Evolutionary conservation across 495 filamentous ascomycete genomes (phyloP).

Genomic region (Podospora pseudocomata): DNA sequence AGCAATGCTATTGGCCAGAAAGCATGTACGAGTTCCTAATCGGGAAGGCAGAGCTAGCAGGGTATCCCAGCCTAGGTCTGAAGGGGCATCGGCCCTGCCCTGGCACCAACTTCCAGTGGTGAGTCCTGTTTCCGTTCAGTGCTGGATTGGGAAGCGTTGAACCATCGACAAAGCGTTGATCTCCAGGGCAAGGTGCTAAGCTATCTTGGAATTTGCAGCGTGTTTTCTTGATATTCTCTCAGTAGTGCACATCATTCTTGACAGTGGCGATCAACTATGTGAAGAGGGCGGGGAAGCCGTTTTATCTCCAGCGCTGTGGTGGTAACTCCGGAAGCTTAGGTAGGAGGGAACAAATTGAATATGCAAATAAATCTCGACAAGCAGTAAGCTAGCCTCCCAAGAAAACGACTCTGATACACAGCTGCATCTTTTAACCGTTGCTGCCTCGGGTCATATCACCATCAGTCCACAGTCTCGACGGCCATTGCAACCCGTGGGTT

Average conservation of each 20-base stretch:
- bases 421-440: not conserved
- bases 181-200: too few species aligned
- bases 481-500: too few species aligned
- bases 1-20: slow-evolving; percentile 18
- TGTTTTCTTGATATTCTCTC: not conserved
- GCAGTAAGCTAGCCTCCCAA: not conserved
- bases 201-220: not conserved
- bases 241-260: too few species aligned
- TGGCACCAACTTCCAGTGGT: not conserved
- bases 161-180: not conserved
- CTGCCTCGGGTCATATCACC: not conserved
- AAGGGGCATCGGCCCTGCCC: not conserved
- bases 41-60: slow-evolving; percentile 25
- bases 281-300: not conserved
- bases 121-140: too few species aligned
- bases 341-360: not conserved
- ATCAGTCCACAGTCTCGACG: not conserved
- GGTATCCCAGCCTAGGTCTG: slow-evolving; percentile 14
- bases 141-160: not conserved
- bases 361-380: not conserved
- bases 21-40: slow-evolving; percentile 25
- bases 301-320: not conserved
- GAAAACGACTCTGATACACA: not conserved
- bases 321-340: not conserved
- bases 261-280: not conserved